phyloP scores from a whole-genome alignment of 2,329 filamentous ascomycete genomes.

The Botrytis medusae region DNA sequence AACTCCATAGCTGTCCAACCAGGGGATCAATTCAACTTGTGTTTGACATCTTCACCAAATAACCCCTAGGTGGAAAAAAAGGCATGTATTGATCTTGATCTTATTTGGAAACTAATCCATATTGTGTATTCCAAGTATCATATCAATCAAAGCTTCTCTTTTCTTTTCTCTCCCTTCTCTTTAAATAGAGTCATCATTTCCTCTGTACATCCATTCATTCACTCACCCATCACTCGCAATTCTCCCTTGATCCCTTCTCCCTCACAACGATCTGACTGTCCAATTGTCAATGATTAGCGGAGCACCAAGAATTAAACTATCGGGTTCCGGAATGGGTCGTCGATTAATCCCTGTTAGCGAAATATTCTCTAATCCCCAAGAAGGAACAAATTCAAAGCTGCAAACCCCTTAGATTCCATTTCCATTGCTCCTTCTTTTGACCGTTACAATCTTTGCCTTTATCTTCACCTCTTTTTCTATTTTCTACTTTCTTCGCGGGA shows the following conservation, averaged over 20 bases:
- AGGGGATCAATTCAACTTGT: background rate
- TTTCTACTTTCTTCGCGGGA: conserved; percentile 15
- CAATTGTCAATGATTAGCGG: conserved; percentile 13
- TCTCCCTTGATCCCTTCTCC: conserved; percentile 15
- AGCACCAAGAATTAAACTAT: conserved; percentile 15
- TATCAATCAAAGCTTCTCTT: background rate
- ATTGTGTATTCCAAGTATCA: background rate
- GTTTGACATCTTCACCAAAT: background rate
- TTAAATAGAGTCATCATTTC: background rate
- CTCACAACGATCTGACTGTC: background rate
- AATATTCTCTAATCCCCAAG: conserved; percentile 20
- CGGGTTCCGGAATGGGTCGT: conserved; percentile 14
- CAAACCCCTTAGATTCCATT: conserved; percentile 20
- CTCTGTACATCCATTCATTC: background rate
- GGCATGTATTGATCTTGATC: background rate
- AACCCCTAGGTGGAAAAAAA: background rate
- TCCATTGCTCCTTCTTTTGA: background rate
- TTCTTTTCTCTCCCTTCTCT: background rate
- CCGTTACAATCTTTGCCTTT: conserved; percentile 7
- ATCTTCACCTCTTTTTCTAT: background rate
- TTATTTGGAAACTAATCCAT: background rate
- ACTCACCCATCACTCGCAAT: background rate
- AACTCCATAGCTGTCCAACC: conserved; percentile 1
- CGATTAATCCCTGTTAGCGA: conserved; percentile 22
- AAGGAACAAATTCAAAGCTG: conserved; percentile 22